Percentiles rank a stretch among this genome's conserved stretches.
Evolutionary conservation across 495 filamentous ascomycete species (phyloP).

Genomic region (Letharia lupina): DNA sequence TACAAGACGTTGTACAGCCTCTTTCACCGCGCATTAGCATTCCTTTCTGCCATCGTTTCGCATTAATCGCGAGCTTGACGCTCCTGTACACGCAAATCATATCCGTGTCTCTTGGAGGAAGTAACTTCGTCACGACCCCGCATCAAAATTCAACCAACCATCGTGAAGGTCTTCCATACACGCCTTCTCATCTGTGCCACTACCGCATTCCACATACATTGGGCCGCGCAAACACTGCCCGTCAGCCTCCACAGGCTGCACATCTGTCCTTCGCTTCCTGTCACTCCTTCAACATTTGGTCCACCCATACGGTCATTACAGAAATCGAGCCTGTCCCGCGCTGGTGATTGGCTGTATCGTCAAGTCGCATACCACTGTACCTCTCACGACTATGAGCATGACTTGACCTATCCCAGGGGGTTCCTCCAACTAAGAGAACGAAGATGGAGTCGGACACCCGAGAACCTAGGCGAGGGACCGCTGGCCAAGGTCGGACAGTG

Average conservation of each 20-base stretch:
- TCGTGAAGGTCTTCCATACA: not conserved
- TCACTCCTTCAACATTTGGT: not conserved
- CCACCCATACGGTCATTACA: slow-evolving; percentile 3
- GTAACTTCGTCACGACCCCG: not conserved
- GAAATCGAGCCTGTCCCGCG: not conserved
- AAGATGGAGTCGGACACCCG: slow-evolving; percentile 21
- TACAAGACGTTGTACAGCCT: not conserved
- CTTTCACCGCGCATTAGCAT: not conserved
- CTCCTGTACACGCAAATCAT: not conserved
- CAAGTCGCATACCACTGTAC: not conserved
- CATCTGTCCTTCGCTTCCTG: not conserved
- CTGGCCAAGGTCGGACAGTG: slow-evolving; percentile 9
- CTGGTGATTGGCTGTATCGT: not conserved
- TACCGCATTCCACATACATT: not conserved
- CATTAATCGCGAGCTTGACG: slow-evolving; percentile 6
- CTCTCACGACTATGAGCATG: slow-evolving; percentile 1
- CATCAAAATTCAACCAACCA: not conserved
- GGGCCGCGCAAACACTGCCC: not conserved
- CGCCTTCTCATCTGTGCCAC: not conserved
- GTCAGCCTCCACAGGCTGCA: not conserved
- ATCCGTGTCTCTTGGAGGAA: too few relatives aligned
- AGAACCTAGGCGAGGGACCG: slow-evolving; percentile 6
- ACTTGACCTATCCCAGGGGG: not conserved
- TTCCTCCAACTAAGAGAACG: not conserved
- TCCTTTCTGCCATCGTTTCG: not conserved